These are phyloP conservation scores for Tuber indicum DNA, from an alignment of 495 filamentous ascomycete genomes.

Conservation along the genomic window DNA sequence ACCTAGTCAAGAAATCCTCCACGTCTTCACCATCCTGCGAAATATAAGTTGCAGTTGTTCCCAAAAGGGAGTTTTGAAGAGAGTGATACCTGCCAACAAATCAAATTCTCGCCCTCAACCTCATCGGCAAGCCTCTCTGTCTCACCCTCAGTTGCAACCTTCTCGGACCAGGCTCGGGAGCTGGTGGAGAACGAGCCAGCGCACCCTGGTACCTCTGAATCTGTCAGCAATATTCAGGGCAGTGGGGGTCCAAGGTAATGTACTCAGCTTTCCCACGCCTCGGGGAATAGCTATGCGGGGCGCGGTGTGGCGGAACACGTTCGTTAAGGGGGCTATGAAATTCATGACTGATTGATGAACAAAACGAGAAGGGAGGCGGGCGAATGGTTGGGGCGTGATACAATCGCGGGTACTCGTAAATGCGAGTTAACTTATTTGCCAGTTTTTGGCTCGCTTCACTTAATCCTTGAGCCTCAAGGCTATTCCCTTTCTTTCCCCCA, in stretches of 20 bases:
- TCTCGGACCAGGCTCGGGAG: background rate
- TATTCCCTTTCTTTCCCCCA: background rate
- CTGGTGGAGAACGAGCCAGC: background rate
- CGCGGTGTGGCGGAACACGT: background rate
- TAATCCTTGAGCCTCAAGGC: constrained; percentile 15
- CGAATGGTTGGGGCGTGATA: background rate
- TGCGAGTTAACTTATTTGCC: constrained; percentile 10
- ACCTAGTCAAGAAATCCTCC: constrained; percentile 56
- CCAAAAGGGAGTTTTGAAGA: constrained; percentile 2
- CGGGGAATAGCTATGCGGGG: background rate
- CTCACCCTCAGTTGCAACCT: constrained; percentile 14
- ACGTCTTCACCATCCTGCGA: constrained; percentile 50
- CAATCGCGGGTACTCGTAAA: background rate
- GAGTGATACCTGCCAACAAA: background rate
- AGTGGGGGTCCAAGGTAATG: background rate
- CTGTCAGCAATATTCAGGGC: background rate
- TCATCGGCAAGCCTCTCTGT: constrained; percentile 46
- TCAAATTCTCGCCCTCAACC: constrained; percentile 41
- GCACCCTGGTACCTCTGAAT: background rate
- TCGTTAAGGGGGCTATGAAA: constrained; percentile 1
- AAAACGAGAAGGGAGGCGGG: background rate
- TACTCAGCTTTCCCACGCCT: constrained; percentile 2
- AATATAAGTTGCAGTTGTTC: background rate
- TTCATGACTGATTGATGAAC: background rate
- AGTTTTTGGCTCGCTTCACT: background rate